These are phyloP conservation scores for Strigomonas oncopelti DNA, from an alignment of 208 protist species.

Conservation along the genomic window DNA sequence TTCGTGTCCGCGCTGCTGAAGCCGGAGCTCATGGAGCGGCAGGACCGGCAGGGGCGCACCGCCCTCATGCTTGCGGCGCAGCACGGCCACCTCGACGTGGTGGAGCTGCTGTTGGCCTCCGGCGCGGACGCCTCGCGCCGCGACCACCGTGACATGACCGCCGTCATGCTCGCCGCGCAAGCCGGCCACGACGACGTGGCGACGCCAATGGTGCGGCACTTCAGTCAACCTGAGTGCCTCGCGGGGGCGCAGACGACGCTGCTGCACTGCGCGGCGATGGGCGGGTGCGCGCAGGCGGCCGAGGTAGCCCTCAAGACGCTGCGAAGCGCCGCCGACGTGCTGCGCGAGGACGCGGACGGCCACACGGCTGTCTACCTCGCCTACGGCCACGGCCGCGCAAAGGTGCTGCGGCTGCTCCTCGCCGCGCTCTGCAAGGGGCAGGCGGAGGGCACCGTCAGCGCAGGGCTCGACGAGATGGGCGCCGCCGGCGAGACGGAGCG, in stretches of 20 bases:
- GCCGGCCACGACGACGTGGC: slow-evolving; percentile 67
- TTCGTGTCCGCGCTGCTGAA: slow-evolving; percentile 42
- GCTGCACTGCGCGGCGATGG: slow-evolving; percentile 72
- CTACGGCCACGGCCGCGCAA: slow-evolving; percentile 54
- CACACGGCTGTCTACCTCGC: slow-evolving; percentile 67
- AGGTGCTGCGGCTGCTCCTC: slow-evolving; percentile 46
- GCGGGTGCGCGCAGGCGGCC: slow-evolving; percentile 42
- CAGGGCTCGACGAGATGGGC: slow-evolving; percentile 10
- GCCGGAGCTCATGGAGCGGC: slow-evolving; percentile 30
- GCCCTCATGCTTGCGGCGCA: slow-evolving; percentile 71
- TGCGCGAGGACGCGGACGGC: slow-evolving; percentile 49
- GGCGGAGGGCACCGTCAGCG: slow-evolving; percentile 13
- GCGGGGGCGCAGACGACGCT: slow-evolving; percentile 49
- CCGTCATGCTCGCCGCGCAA: slow-evolving; percentile 62
- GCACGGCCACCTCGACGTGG: slow-evolving; percentile 42
- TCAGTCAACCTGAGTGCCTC: slow-evolving; percentile 35
- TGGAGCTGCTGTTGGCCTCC: slow-evolving; percentile 64
- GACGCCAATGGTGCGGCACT: slow-evolving; percentile 52
- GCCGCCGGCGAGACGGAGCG: slow-evolving; percentile 13
- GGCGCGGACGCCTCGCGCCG: slow-evolving; percentile 37
- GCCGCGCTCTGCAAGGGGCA: slow-evolving; percentile 14
- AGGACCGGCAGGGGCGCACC: slow-evolving; percentile 54
- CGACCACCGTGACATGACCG: slow-evolving; percentile 54
- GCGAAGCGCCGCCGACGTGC: slow-evolving; percentile 18
- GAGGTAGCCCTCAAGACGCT: slow-evolving; percentile 32